Conservation (phyloP, 2,329 filamentous ascomycete genomes). For the Ophiostoma novo-ulmi region DNA sequence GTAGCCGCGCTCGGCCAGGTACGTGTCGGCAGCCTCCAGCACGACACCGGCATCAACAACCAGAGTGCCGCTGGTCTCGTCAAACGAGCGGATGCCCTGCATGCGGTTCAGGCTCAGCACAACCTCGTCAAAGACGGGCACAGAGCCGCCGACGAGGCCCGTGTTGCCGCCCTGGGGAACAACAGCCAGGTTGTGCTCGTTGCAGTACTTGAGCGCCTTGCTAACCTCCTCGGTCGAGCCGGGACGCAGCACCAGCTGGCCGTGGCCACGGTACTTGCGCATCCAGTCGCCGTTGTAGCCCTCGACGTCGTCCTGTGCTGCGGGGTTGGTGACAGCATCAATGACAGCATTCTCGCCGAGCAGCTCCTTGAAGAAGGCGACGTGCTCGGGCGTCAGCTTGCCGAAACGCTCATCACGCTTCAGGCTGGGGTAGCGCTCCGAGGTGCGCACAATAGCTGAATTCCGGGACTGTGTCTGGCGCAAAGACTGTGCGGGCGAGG, state of each 20-base stretch:
- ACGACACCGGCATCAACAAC: constrained; percentile 89
- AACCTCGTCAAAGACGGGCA: constrained; percentile 98
- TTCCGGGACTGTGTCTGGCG: constrained; percentile 14
- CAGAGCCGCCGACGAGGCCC: constrained; percentile 87
- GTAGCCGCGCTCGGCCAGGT: constrained; percentile 73
- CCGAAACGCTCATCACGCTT: constrained; percentile 73
- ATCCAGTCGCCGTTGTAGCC: constrained; percentile 98
- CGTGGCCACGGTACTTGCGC: constrained; percentile 93
- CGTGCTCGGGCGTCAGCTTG: constrained; percentile 69
- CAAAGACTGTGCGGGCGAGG: constrained; percentile 20
- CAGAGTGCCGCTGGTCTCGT: constrained; percentile 84
- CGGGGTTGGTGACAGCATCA: constrained; percentile 72
- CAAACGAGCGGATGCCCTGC: constrained; percentile 87
- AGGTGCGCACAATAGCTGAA: constrained; percentile 60
- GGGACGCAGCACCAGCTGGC: constrained; percentile 81
- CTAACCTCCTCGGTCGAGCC: constrained; percentile 81
- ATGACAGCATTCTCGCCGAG: constrained; percentile 74
- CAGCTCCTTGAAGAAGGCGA: constrained; percentile 74
- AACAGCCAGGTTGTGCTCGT: constrained; percentile 83
- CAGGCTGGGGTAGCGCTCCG: constrained; percentile 78
- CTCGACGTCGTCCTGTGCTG: constrained; percentile 70
- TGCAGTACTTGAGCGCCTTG: constrained; percentile 89
- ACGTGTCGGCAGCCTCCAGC: constrained; percentile 81
- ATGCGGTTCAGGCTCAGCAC: constrained; percentile 85
- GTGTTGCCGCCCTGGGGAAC: constrained; percentile 98